Evolutionary conservation across 2,329 filamentous ascomycete species (phyloP).

Genomic region (Exserohilum rostratum): DNA sequence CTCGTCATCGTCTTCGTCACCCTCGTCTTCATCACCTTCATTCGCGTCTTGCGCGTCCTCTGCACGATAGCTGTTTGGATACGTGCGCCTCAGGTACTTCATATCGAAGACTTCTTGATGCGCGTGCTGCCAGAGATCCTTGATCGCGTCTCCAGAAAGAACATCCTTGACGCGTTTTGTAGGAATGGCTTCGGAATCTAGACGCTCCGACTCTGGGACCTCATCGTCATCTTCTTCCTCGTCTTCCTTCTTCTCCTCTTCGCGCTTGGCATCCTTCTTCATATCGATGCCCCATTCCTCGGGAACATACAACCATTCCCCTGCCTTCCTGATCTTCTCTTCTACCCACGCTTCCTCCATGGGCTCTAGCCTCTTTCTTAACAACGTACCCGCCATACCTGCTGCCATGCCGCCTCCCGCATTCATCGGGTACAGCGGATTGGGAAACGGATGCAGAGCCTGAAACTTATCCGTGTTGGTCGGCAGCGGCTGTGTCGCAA

Average conservation of each 20-base stretch:
- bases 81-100: slow-evolving; percentile 17
- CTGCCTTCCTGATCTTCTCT: slow-evolving; percentile 34
- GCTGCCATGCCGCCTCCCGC: slow-evolving; percentile 17
- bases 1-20: slow-evolving; percentile 20
- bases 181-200: slow-evolving; percentile 18
- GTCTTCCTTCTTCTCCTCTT: slow-evolving; percentile 14
- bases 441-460: slow-evolving; percentile 33
- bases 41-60: slow-evolving; percentile 10
- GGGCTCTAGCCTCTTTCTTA: slow-evolving; percentile 35
- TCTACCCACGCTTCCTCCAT: slow-evolving; percentile 40
- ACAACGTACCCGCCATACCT: slow-evolving; percentile 28
- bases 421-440: slow-evolving; percentile 29
- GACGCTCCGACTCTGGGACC: slow-evolving; percentile 11
- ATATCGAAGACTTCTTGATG: slow-evolving; percentile 28
- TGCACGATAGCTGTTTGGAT: slow-evolving; percentile 8
- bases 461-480: slow-evolving; percentile 21
- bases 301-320: slow-evolving; percentile 39
- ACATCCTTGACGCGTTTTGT: slow-evolving; percentile 25
- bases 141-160: slow-evolving; percentile 28
- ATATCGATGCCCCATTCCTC: slow-evolving; percentile 38
- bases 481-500: slow-evolving; percentile 9
- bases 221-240: slow-evolving; percentile 19
- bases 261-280: slow-evolving; percentile 4
- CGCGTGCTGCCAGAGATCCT: slow-evolving; percentile 28
- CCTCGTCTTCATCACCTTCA: slow-evolving; percentile 20